Evolutionary conservation across 2,329 filamentous ascomycete species (phyloP), one percentile per base, ranked within the genome.

Genomic region (Aspergillus candidus): DNA sequence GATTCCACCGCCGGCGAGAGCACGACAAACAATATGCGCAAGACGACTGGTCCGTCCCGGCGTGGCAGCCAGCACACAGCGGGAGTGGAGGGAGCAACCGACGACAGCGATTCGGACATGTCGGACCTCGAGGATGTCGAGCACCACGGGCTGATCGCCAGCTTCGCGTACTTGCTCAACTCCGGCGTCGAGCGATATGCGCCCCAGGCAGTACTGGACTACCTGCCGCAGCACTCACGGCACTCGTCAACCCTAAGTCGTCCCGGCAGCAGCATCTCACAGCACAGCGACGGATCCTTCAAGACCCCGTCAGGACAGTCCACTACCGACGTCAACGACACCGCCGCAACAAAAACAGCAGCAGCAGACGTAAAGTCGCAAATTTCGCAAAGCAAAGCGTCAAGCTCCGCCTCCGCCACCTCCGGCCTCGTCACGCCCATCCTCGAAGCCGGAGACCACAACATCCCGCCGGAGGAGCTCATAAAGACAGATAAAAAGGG

Each of bases 151-250:
- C 49, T 70, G 18, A 61, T 69, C 36, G 60, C 63, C 17, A 68
- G 60, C 38, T 57, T 69, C 31, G 55, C 61, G 2, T 58, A 58
- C 41, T 46, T 66, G 32, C 54, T 71, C 31, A 63, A 62, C 14
- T 58, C 65, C 65, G 55, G 68, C 54, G 17, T 80, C 60, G 76
- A 76, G 67, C 58, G 73, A 61, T 56, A 71, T 60, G 61, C 78
- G 64, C 67, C 76, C 61, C 67, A 75, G 69, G 61, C 68, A 54
- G 43, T 79, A 61, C 29, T 74, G 55, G 49, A 73, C 65, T 68
- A 73, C 61, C 57, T 82, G 68, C 63, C 66, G 4, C 54, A 54
- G 11, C 55, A 60, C 30, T 45, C 53, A 31, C 46, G 40, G 32
- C 45, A 49, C 14, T 56, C 56, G 13, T 32, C 38, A 31, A 41